Evolutionary conservation across 495 filamentous ascomycete species (phyloP).

Genomic region (Cercophora newfieldiana): DNA sequence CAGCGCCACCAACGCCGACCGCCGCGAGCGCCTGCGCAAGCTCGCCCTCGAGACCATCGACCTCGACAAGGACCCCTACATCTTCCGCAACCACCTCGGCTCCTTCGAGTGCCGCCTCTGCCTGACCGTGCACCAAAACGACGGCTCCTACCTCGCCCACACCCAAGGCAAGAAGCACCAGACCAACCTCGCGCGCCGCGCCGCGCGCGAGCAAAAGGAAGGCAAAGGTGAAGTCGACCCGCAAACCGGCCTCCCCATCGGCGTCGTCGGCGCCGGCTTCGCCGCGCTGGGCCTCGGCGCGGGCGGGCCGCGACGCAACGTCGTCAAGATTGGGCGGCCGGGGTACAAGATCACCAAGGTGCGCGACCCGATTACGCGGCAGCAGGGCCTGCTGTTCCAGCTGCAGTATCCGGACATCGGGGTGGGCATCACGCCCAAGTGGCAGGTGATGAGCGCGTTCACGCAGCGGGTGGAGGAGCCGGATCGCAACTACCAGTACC

Average conservation of each 20-base stretch:
- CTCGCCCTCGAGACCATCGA: constrained; percentile 98
- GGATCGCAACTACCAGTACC: constrained; percentile 90
- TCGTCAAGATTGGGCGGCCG: constrained; percentile 95
- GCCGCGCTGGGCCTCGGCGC: constrained; percentile 37
- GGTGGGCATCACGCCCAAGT: constrained; percentile 70
- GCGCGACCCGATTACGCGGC: constrained; percentile 83
- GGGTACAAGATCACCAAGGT: constrained; percentile 99
- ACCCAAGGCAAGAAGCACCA: constrained; percentile 99
- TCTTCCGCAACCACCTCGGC: constrained; percentile 99
- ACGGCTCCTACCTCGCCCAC: constrained; percentile 98
- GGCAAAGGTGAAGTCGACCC: constrained; percentile 69
- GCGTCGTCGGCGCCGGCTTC: constrained; percentile 72
- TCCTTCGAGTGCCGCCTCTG: constrained; percentile 98
- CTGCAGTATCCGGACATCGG: constrained; percentile 93
- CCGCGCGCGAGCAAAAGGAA: constrained; percentile 90
- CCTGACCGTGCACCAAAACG: constrained; percentile 98
- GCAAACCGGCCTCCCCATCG: constrained; percentile 71
- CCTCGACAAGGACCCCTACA: constrained; percentile 98
- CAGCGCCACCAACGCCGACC: constrained; percentile 92
- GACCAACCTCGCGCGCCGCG: constrained; percentile 95
- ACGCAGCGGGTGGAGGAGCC: constrained; percentile 95
- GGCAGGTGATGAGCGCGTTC: constrained; percentile 96
- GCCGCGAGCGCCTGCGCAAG: constrained; percentile 93
- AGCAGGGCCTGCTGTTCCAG: constrained; percentile 90
- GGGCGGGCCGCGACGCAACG: constrained; percentile 69